Evolutionary conservation across 2,329 filamentous ascomycete genomes (phyloP), one percentile per base, ranked within the genome.

Genomic region (Aspergillus quadricinctus): DNA sequence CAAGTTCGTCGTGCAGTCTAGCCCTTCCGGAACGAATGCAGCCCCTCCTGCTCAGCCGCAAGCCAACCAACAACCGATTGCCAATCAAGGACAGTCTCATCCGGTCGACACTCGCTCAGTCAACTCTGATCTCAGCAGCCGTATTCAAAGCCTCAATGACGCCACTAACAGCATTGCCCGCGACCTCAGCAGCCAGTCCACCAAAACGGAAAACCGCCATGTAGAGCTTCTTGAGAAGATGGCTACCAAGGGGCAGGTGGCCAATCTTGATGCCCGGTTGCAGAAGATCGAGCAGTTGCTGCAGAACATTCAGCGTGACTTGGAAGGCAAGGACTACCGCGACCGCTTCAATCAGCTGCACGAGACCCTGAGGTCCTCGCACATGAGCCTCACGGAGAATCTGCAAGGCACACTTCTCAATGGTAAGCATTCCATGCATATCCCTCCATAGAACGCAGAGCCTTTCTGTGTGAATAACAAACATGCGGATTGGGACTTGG

Each of bases 41-140:
- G 53, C 54, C 9, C 56, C 60, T 10, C 62, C 63, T 27, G 52
- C 50, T 11, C 56, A 61, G 53, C 58, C 57, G 48, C 58, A 61
- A 43, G 29, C 51, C 49, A 51, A 53, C 50, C 65, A 66, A 48
- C 64, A 67, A 46, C 67, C 63, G 4, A 57, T 65, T 14, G 55
- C 57, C 25, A 61, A 59, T 21, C 65, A 76, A 60, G 64, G 35
- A 9, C 59, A 60, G 29, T 50, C n/a, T 10, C 21, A 21, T 23
- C 51, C 54, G 48, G 75, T 65, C 52, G 49, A 60, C 31, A 27
- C 41, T 11, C 77, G 80, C 66, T 75, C 73, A 35, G 74, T 71
- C 67, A 78, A 61, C 73, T 80, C 54, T 29, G 92, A 97, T 70
- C 81, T 97, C 14, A 88, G 96, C 78, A 88, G 88, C 77, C 88